Base-by-base conservation (phyloP, 2,329 filamentous ascomycete species). In the Aureobasidium sp. region DNA sequence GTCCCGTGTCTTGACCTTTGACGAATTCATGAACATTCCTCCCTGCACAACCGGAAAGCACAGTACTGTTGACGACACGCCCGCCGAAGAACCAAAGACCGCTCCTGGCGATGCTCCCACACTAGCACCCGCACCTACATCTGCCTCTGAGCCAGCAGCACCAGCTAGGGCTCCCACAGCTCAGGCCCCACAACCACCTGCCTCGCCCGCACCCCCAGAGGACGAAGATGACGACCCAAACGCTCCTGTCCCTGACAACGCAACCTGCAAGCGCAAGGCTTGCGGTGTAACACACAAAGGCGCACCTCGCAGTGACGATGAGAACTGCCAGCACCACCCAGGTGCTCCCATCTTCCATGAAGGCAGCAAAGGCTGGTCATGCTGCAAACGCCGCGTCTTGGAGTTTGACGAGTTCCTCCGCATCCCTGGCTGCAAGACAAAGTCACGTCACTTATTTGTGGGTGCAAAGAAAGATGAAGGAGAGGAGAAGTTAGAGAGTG, bases 391-490 rank as follows among this genome's bases (percentile, higher is more conserved):
- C 69, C 84, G 91, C 41, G 94, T 99, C 63, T 78, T 99, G 63
- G 94, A 99, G 73, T 99, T 99, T 75, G 92, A 99, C 74, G 88
- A 97, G 75, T 99, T 99, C 77, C 87, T 99, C 87, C 94, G 90
- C 76, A 93, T 99, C 64, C 86, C 89, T 69, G 94, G 94, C 1
- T 99, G 94, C 77, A 86, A 86, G 73, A 91, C 88, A 47, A 94
- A 92, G 76, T 79, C 81, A 47, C 81, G 83, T 64, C 94, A 99
- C 79, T 76, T 96, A 67, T 99, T 97, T 70, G 82, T 97, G 37
- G 89, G 89, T 4, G 82, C 85, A 67, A 84, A 83, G 68, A 90
- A 73, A 67, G 77, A 73, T 63, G 73, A 76, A 61, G 84, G 82
- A 1, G 90, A 96, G 76, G 91, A 96, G 76, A 80, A 88, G 69